Conservation (phyloP, 2,329 filamentous ascomycete genomes). For the Hymenoscyphus repandus region DNA sequence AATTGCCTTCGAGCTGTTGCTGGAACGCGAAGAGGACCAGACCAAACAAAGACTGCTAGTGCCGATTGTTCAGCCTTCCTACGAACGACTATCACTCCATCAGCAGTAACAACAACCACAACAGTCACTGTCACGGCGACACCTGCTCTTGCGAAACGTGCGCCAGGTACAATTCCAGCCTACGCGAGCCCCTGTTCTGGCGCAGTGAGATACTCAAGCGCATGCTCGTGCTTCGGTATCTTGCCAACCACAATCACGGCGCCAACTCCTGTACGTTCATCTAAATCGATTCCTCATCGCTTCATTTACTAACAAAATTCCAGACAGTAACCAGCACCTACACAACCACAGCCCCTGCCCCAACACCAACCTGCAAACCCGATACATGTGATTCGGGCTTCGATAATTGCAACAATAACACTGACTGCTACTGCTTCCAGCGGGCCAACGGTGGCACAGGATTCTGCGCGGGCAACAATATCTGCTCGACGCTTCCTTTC, state of each 20-base stretch:
- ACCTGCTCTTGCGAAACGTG: constrained; percentile 2
- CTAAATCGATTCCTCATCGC: background rate
- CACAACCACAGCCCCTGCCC: constrained; percentile 10
- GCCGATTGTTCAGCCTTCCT: constrained; percentile 19
- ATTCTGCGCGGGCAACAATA: constrained; percentile 21
- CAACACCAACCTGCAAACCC: constrained; percentile 14
- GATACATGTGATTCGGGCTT: constrained; percentile 16
- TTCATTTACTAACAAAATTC: background rate
- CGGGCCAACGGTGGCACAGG: constrained; percentile 2
- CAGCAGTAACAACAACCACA: constrained; percentile 6
- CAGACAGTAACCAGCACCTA: constrained; percentile 15
- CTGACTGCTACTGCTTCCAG: constrained; percentile 22
- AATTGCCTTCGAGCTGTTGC: constrained; percentile 21
- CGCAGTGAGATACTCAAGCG: constrained; percentile 19
- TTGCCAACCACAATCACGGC: constrained; percentile 11
- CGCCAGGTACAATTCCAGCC: constrained; percentile 13
- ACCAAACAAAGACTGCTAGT: constrained; percentile 9
- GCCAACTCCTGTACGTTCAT: constrained; percentile 12
- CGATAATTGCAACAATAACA: constrained; percentile 10
- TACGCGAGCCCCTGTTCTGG: constrained; percentile 23
- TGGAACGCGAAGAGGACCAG: constrained; percentile 13
- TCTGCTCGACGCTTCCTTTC: constrained; percentile 14
- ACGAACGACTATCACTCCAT: constrained; percentile 6
- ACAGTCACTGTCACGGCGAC: constrained; percentile 4
- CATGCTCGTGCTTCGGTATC: constrained; percentile 25